Conservation (phyloP, 495 filamentous ascomycete genomes). For the Penicillium mononematosum region DNA sequence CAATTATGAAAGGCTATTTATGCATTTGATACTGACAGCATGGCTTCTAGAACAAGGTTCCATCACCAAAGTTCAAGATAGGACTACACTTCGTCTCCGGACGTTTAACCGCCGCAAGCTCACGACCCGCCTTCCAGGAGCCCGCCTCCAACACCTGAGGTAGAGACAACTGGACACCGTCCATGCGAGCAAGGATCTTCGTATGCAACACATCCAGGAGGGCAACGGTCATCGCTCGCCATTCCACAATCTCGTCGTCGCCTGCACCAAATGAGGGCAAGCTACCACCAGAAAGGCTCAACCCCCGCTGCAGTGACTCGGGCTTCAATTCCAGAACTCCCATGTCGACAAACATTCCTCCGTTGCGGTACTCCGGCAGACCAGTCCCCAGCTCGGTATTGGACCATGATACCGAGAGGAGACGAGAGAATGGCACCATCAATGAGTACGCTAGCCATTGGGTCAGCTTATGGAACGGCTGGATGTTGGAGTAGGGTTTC, state of each 20-base stretch:
- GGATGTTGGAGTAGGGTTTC: conserved; percentile 27
- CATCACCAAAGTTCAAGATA: conserved; percentile 46
- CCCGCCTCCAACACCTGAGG: conserved; percentile 85
- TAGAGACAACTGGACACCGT: conserved; percentile 61
- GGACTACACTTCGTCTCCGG: conserved; percentile 45
- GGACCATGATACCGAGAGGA: conserved; percentile 74
- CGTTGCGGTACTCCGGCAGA: conserved; percentile 85
- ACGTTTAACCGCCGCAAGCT: conserved; percentile 40
- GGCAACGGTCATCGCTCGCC: conserved; percentile 79
- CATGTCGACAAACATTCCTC: conserved; percentile 78
- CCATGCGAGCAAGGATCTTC: conserved; percentile 57
- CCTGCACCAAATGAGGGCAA: conserved; percentile 74
- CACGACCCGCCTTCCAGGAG: conserved; percentile 62
- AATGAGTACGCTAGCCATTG: conserved; percentile 90
- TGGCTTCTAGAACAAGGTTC: conserved; percentile 37
- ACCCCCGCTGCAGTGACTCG: conserved; percentile 55
- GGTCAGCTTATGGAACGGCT: conserved; percentile 80
- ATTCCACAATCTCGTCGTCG: conserved; percentile 86
- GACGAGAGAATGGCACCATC: conserved; percentile 79
- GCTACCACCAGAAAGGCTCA: conserved; percentile 53
- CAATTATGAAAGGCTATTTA: not conserved
- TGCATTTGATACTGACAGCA: not conserved
- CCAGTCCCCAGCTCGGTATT: conserved; percentile 78
- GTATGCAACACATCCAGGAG: conserved; percentile 73
- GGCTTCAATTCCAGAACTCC: conserved; percentile 76